These are phyloP conservation scores for Pseudogymnoascus sp. DNA, from an alignment of 2,329 filamentous ascomycete genomes.

Conservation along the genomic window DNA sequence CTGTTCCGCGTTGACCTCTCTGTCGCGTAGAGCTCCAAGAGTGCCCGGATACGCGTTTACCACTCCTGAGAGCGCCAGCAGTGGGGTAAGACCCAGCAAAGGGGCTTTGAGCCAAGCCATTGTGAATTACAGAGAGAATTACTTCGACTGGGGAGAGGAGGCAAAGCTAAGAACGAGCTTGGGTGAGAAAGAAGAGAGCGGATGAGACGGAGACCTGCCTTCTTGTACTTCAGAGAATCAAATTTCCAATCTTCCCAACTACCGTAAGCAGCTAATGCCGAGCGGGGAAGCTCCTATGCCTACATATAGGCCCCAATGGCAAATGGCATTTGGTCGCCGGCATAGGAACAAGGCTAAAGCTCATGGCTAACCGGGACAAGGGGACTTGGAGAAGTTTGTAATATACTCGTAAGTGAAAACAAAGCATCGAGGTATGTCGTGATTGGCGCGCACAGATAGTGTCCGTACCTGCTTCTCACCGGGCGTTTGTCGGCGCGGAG, in stretches of 20 bases:
- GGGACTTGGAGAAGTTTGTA: neutral
- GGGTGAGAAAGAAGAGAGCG: neutral
- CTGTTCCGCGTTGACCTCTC: neutral
- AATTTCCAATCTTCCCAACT: neutral
- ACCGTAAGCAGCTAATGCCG: neutral
- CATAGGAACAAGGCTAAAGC: neutral
- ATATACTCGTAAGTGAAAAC: neutral
- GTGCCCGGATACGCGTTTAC: neutral
- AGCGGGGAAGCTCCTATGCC: neutral
- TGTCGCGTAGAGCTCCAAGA: neutral
- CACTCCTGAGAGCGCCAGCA: neutral
- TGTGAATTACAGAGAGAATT: neutral
- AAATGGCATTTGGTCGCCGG: neutral
- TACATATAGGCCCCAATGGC: neutral
- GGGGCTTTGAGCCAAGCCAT: constrained; percentile 5
- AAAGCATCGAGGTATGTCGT: neutral
- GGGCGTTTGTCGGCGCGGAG: neutral
- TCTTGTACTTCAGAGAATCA: neutral
- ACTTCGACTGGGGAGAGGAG: neutral
- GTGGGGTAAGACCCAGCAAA: neutral
- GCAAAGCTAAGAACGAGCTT: neutral
- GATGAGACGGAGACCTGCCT: neutral
- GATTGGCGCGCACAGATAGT: neutral
- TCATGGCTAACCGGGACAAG: constrained; percentile 4
- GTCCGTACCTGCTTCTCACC: neutral